Conservation (phyloP, 331 rosid genomes). For the Acacia concinna region DNA sequence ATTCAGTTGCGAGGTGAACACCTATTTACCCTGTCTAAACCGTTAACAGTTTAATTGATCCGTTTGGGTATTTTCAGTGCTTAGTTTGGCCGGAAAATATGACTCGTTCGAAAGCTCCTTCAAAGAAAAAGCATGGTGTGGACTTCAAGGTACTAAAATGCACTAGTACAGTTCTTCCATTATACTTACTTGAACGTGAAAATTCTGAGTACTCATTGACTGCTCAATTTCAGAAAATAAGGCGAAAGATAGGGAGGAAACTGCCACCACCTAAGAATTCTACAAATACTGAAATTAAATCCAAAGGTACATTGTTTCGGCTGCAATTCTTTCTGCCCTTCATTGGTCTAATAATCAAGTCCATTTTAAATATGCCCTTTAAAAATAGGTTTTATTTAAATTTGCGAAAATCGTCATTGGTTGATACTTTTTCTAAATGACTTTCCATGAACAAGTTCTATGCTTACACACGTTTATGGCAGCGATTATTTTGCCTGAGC, state of each 20-base stretch:
- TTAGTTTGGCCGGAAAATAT: constrained; percentile 32
- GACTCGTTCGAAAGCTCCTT: constrained; percentile 57
- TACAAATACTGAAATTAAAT: constrained; percentile 76
- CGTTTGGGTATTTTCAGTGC: background rate
- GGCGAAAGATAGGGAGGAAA: constrained; percentile 81
- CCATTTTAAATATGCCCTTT: background rate
- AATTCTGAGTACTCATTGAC: constrained; percentile 8
- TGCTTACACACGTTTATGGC: constrained; percentile 36
- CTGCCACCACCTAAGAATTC: constrained; percentile 84
- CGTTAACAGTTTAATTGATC: background rate
- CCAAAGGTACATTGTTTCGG: constrained; percentile 56
- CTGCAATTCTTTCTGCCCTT: background rate
- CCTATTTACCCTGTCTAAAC: background rate
- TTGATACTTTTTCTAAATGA: background rate
- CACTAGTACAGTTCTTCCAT: background rate
- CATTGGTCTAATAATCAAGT: background rate
- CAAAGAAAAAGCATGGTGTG: constrained; percentile 70
- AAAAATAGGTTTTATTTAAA: background rate
- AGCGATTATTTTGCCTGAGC: constrained; percentile 94
- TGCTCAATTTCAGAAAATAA: constrained; percentile 60
- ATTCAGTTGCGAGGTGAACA: too few species aligned
- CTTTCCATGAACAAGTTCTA: background rate
- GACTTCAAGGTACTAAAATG: constrained; percentile 63
- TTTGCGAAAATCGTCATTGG: background rate
- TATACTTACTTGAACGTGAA: background rate